Conservation (phyloP, 805 yeast genomes). For the Barnettozyma pratensis region DNA sequence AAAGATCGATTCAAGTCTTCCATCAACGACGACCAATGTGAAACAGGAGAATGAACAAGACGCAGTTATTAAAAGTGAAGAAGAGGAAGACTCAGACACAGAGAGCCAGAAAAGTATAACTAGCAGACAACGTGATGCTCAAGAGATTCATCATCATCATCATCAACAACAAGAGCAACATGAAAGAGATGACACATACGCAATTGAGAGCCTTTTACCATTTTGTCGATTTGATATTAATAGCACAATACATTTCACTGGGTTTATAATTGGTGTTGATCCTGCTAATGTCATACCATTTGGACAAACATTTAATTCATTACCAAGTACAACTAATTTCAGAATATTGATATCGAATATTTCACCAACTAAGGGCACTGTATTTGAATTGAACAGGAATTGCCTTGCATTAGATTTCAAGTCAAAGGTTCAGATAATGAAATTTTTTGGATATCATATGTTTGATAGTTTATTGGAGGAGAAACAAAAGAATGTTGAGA, state of each 20-base stretch:
- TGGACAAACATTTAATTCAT: slow-evolving; percentile 13
- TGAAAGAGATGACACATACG: no score
- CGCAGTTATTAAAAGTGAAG: neutral
- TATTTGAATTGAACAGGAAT: slow-evolving; percentile 11
- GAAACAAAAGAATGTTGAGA: neutral
- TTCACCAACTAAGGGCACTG: neutral
- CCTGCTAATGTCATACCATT: slow-evolving; percentile 9
- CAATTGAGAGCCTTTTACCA: no score
- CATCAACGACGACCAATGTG: neutral
- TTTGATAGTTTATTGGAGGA: slow-evolving; percentile 1
- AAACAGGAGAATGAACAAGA: neutral
- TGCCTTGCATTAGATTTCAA: slow-evolving; percentile 14
- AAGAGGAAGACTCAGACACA: neutral
- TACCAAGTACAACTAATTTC: slow-evolving; percentile 10
- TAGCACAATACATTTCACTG: slow-evolving; percentile 3
- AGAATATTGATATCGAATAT: slow-evolving; percentile 15
- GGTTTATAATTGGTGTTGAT: slow-evolving; percentile 13
- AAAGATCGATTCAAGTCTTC: no score
- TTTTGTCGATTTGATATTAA: neutral
- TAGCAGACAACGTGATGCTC: neutral
- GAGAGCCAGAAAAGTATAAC: neutral
- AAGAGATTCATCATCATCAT: neutral
- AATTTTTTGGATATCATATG: slow-evolving; percentile 11
- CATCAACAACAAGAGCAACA: no score
- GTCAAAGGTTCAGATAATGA: slow-evolving; percentile 9